phyloP scores from a whole-genome alignment of 148 eudicot genomes.

The Heliamphora exappendiculata region DNA sequence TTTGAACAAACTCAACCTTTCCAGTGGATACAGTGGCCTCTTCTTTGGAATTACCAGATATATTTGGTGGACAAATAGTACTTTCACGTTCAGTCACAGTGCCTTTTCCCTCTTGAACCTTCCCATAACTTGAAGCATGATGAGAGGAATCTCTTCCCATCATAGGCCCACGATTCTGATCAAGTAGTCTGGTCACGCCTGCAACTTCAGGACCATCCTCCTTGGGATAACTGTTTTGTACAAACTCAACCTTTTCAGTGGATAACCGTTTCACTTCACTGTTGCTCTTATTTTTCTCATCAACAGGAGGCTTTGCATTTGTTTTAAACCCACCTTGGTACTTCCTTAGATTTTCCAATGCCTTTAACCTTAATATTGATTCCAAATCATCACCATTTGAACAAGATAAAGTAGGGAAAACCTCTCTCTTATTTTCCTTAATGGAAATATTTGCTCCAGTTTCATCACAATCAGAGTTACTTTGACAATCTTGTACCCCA shows the following conservation, averaged over 20 bases:
- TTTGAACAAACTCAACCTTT: conserved; percentile 15
- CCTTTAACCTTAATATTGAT: conserved; percentile 59
- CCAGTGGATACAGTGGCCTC: conserved; percentile 11
- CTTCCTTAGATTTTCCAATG: conserved; percentile 76
- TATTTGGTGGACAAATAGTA: conserved; percentile 7
- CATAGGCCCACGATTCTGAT: conserved; percentile 12
- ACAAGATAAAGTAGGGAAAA: conserved; percentile 19
- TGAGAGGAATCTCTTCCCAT: conserved; percentile 5
- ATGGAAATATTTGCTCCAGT: neutral
- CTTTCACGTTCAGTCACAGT: conserved; percentile 10
- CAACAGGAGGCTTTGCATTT: conserved; percentile 19
- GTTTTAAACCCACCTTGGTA: conserved; percentile 33
- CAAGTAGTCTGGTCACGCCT: neutral
- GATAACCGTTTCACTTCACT: conserved; percentile 21
- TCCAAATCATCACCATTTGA: conserved; percentile 49
- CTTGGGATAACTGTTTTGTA: conserved; percentile 9
- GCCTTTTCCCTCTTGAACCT: conserved; percentile 13
- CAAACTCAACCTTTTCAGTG: conserved; percentile 14
- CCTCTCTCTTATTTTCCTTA: conserved; percentile 19
- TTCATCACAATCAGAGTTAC: conserved; percentile 11
- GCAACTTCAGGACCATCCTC: conserved; percentile 14
- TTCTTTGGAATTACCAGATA: too few relatives aligned
- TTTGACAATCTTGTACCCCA: conserved; percentile 11
- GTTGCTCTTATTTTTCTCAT: conserved; percentile 14
- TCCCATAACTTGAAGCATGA: conserved; percentile 10